Evolutionary conservation across 805 yeast genomes (phyloP).

Genomic region (Wickerhamiella kurtzmanii): DNA sequence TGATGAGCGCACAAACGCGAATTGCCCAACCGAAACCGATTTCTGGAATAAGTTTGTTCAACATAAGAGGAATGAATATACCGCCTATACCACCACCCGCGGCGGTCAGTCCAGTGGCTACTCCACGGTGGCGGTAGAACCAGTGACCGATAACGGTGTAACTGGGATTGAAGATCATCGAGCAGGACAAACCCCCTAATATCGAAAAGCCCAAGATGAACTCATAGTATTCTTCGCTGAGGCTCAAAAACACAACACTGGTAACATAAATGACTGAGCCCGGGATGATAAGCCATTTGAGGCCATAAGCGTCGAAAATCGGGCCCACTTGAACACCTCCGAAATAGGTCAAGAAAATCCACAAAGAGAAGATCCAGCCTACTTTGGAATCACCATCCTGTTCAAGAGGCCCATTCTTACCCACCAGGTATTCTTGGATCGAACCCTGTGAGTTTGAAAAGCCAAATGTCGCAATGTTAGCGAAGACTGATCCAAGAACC

Average conservation of each 20-base stretch:
- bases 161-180: slow-evolving; percentile 37
- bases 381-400: slow-evolving; percentile 34
- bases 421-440: slow-evolving; percentile 47
- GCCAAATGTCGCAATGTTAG: slow-evolving; percentile 48
- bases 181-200: slow-evolving; percentile 34
- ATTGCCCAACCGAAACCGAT: slow-evolving; percentile 54
- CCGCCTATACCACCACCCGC: slow-evolving; percentile 61
- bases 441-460: slow-evolving; percentile 54
- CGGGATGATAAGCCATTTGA: slow-evolving; percentile 31
- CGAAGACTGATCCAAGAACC: slow-evolving; percentile 43
- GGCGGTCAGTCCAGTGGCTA: slow-evolving; percentile 49
- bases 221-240: slow-evolving; percentile 39
- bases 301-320: slow-evolving; percentile 48
- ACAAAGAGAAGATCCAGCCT: slow-evolving; percentile 53
- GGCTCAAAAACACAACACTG: slow-evolving; percentile 41
- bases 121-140: slow-evolving; percentile 43
- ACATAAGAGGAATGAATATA: slow-evolving; percentile 41
- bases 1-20: slow-evolving; percentile 32
- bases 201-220: slow-evolving; percentile 44
- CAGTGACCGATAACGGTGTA: slow-evolving; percentile 49
- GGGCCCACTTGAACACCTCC: slow-evolving; percentile 39
- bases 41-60: slow-evolving; percentile 32
- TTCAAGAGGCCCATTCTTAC: slow-evolving; percentile 34
- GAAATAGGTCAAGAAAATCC: slow-evolving; percentile 27
- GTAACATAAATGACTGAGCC: slow-evolving; percentile 34